Conservation (phyloP, 441 rosid species). For the Metrosideros polymorpha region DNA sequence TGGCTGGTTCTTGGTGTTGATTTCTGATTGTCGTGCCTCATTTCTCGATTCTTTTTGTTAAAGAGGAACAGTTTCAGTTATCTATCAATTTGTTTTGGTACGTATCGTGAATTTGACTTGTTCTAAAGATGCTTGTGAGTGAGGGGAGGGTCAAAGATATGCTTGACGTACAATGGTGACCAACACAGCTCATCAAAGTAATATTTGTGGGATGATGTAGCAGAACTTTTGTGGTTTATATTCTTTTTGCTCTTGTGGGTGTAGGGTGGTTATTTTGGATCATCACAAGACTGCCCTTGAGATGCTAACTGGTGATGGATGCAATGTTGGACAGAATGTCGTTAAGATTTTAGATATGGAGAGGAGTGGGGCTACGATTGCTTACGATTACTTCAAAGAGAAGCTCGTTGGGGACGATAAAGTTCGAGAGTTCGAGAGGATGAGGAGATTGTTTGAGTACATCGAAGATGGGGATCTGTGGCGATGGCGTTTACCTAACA, state of each 20-base stretch:
- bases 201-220: not conserved
- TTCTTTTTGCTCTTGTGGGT: not conserved
- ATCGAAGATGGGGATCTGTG: conserved; percentile 68
- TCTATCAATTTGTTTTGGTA: not conserved
- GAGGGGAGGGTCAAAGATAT: not conserved
- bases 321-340: conserved; percentile 27
- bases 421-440: conserved; percentile 18
- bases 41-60: not conserved
- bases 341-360: conserved; percentile 36
- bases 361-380: conserved; percentile 74
- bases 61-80: not conserved
- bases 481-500: conserved; percentile 52
- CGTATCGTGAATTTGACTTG: not conserved
- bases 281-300: conserved; percentile 70
- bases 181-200: not conserved
- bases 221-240: not conserved
- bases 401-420: conserved; percentile 16
- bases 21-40: not conserved
- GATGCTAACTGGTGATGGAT: conserved; percentile 16
- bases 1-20: not conserved
- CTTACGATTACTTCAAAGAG: conserved; percentile 53
- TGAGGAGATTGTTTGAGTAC: conserved; percentile 47
- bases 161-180: not conserved
- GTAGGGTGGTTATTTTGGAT: conserved; percentile 40
- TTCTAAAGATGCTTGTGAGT: not conserved